A percentile compares a stretch with the other conserved stretches of the same genome.
Evolutionary conservation across 805 yeast genomes (phyloP).

Genomic region (Metschnikowia kunwiensis): DNA sequence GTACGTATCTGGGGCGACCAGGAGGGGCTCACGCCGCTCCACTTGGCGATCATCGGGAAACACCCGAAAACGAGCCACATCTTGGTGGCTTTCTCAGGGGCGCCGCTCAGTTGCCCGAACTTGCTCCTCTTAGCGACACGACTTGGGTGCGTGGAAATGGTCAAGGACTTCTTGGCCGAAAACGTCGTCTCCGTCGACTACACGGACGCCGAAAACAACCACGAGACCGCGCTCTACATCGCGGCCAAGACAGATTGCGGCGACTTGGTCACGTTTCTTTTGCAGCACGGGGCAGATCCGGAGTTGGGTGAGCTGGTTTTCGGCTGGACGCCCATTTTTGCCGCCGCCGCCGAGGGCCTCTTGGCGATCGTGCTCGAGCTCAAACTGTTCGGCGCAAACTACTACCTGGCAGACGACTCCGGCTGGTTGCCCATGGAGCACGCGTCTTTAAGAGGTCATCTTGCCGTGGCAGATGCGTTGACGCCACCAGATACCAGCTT

Average conservation of each 20-base stretch:
- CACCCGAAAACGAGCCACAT: constrained; percentile 74
- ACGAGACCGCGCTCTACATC: constrained; percentile 80
- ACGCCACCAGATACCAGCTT: constrained; percentile 42
- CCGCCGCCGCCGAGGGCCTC: constrained; percentile 85
- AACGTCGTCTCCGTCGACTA: constrained; percentile 64
- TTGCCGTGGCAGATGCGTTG: constrained; percentile 62
- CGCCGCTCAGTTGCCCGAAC: constrained; percentile 49
- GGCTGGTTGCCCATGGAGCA: constrained; percentile 99
- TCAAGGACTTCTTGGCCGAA: constrained; percentile 50
- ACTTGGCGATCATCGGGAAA: constrained; percentile 74
- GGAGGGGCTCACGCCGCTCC: constrained; percentile 78
- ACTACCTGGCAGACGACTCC: constrained; percentile 63
- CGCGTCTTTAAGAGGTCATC: constrained; percentile 85
- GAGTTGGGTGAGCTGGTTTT: constrained; percentile 75
- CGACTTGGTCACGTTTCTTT: constrained; percentile 51
- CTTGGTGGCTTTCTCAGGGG: constrained; percentile 43
- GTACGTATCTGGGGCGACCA: constrained; percentile 66
- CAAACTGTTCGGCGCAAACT: constrained; percentile 51
- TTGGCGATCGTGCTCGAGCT: constrained; percentile 54
- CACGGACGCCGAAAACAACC: constrained; percentile 51
- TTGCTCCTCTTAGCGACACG: constrained; percentile 67
- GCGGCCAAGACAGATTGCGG: constrained; percentile 64
- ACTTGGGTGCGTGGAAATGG: constrained; percentile 55
- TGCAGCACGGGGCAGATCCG: constrained; percentile 61
- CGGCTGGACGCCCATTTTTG: constrained; percentile 93